Evolutionary conservation across 345 rosid genomes (phyloP), one percentile per base, ranked within the genome.

Genomic region (Rhodamnia rubescens): DNA sequence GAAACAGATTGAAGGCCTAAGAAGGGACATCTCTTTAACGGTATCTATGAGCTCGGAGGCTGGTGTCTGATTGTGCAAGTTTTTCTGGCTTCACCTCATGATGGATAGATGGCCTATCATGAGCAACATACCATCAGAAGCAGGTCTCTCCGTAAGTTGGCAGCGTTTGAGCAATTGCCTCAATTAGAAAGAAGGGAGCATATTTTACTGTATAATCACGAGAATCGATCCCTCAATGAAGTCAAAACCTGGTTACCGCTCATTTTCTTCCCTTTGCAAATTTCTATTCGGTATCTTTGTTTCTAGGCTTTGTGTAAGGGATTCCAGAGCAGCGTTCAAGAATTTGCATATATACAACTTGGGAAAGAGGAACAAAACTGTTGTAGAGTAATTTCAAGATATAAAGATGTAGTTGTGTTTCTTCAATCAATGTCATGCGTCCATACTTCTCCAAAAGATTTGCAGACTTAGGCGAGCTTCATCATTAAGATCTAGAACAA

Each of bases 1-100:
- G 88, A 85, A 90, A 82, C 88, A 87, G 97, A 96, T 53, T 93
- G 90, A 87, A 84, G 24, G 15, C 81, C 16, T 26, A 52, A 49
- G 32, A 58, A 6, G 80, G 80, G 80, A 36, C 80, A 18, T 69
- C 80, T 36, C 47, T 21, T 26, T 32, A 26, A 22, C 2, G 58
- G 56, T 29, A 50, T 40, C 44, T 18, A 56, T 27, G 55, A 49
- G 57, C 49, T 53, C 69, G 29, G 64, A 27, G 26, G 20, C 24
- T 10, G 11, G 80, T 24, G 4, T 32, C 80, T 36, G 22, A 69
- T 26, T 36, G 7, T 36, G 80, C 80, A 36, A 69, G 47, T 69
- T 36, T 69, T 69, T 36, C 80, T 69, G 80, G 47, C 80, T 36
- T 9, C 21, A 18, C 14, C 26, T 69, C 47, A 18, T 69, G 47